Percentiles rank a stretch among this genome's conserved stretches.
Evolutionary conservation across 495 filamentous ascomycete species (phyloP).

Genomic region (Aspergillus sclerotioniger): DNA sequence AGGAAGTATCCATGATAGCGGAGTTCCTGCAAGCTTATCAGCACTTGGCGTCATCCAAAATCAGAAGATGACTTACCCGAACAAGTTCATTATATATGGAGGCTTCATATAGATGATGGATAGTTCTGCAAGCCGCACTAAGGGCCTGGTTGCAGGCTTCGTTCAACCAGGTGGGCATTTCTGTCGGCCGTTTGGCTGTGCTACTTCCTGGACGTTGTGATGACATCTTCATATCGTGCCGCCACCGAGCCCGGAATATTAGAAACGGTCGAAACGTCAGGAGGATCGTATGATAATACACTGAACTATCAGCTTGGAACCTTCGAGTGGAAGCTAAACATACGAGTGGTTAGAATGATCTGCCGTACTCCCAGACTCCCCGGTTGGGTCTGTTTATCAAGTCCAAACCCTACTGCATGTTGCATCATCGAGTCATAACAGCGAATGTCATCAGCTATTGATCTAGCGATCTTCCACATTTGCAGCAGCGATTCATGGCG

Average conservation of each 20-base stretch:
- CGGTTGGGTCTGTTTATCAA: constrained; percentile 29
- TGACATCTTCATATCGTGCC: constrained; percentile 27
- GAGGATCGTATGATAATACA: constrained; percentile 42
- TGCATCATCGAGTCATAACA: constrained; percentile 29
- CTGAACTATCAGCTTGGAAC: constrained; percentile 19
- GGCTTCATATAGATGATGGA: constrained; percentile 37
- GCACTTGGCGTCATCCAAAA: neutral
- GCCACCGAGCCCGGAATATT: constrained; percentile 44
- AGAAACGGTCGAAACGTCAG: constrained; percentile 47
- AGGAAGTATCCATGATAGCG: constrained; percentile 44
- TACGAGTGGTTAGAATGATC: constrained; percentile 36
- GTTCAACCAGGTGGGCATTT: constrained; percentile 42
- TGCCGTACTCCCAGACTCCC: constrained; percentile 38
- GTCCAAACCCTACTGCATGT: constrained; percentile 33
- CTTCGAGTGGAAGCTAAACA: constrained; percentile 2
- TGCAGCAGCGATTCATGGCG: constrained; percentile 43
- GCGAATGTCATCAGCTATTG: constrained; percentile 37
- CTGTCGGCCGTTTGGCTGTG: constrained; percentile 22
- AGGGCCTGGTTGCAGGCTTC: constrained; percentile 43
- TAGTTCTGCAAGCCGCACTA: constrained; percentile 35
- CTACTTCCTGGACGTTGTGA: constrained; percentile 7
- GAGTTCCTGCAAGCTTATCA: constrained; percentile 29
- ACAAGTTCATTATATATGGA: constrained; percentile 36
- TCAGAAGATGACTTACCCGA: constrained; percentile 23
- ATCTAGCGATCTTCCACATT: constrained; percentile 43